Evolutionary conservation across 306 rosid species (phyloP), one percentile per base, ranked within the genome.

Genomic region (Casuarina glauca): DNA sequence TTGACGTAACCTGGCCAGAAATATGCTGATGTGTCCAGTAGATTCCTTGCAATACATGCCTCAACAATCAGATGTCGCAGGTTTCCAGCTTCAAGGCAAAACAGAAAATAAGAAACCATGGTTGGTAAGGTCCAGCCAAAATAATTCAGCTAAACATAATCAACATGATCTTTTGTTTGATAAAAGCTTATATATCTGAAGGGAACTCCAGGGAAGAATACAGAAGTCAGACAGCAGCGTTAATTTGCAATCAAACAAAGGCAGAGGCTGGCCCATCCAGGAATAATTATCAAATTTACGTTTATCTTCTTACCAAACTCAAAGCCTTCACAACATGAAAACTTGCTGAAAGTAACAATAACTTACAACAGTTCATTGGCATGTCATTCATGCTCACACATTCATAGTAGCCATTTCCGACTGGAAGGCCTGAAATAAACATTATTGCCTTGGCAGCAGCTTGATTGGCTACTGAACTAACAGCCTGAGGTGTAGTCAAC

Each of bases 1-100:
- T 78, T 86, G 78, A 86, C 97, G 86, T 94, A 94, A 64, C 98
- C 97, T 82, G 95, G 97, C 98, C 98, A 94, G 71, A 63, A 84
- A 80, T 93, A 93, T 72, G 91, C 93, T 50, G 98, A 87, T 68
- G 98, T 90, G 73, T 93, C 97, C 15, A 93, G 86, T 74, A 91
- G 67, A 67, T 90, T 87, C 88, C 93, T 88, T 61, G 97, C 93
- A 72, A 93, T 93, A 76, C 92, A 91, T 54, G 98, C 96, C 87
- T 93, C 98, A 70, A 93, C 96, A 76, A 94, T 92, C 78, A 95
- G 90, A 89, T 92, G 98, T 6, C 92, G 80, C 85, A 92, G 78
- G 87, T 95, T 95, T 74, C 98, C 98, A 79, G 78, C 98, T 92
- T 90, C 85, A 81, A 73, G 74, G 71, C 66, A 81, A 75, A 62